Evolutionary conservation across 2,329 filamentous ascomycete genomes (phyloP).

Genomic region (Botrytis fragariae): DNA sequence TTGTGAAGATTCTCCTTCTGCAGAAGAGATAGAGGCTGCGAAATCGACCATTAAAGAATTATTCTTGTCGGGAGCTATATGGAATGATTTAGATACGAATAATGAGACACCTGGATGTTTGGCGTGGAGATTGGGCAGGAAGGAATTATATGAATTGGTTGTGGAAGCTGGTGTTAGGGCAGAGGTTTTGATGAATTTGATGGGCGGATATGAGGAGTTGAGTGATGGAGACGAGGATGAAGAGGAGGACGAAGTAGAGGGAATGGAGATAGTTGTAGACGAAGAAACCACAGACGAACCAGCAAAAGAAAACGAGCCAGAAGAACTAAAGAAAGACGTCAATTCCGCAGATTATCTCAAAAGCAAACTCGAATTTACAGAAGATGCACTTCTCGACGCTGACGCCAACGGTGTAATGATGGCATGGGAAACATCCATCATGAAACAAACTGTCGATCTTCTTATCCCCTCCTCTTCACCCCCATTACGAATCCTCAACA

Average conservation of each 20-base stretch:
- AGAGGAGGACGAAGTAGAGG: constrained; percentile 41
- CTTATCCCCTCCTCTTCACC: constrained; percentile 48
- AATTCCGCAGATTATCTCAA: constrained; percentile 67
- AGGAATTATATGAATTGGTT: constrained; percentile 73
- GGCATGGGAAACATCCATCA: constrained; percentile 86
- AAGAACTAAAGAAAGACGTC: constrained; percentile 42
- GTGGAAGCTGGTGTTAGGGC: constrained; percentile 89
- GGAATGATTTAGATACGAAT: constrained; percentile 88
- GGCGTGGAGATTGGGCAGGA: constrained; percentile 66
- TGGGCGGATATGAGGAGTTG: constrained; percentile 79
- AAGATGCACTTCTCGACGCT: constrained; percentile 68
- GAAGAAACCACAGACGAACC: constrained; percentile 30
- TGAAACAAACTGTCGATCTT: constrained; percentile 72
- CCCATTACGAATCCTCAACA: constrained; percentile 73
- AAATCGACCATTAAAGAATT: constrained; percentile 70
- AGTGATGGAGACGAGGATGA: constrained; percentile 49
- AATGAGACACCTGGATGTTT: constrained; percentile 91
- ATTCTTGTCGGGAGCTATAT: constrained; percentile 86
- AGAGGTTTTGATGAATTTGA: constrained; percentile 77
- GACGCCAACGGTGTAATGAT: constrained; percentile 88
- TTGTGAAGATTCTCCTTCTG: neutral
- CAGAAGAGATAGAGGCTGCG: constrained; percentile 54
- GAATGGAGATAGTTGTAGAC: constrained; percentile 32
- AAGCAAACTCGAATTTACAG: constrained; percentile 62
- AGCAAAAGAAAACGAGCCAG: constrained; percentile 27